Percentiles rank a stretch among this genome's conserved stretches.
These are phyloP conservation scores for sunflower (Helianthus annuus) DNA, from an alignment of 129 eudicot species.

Conservation along the genomic window DNA sequence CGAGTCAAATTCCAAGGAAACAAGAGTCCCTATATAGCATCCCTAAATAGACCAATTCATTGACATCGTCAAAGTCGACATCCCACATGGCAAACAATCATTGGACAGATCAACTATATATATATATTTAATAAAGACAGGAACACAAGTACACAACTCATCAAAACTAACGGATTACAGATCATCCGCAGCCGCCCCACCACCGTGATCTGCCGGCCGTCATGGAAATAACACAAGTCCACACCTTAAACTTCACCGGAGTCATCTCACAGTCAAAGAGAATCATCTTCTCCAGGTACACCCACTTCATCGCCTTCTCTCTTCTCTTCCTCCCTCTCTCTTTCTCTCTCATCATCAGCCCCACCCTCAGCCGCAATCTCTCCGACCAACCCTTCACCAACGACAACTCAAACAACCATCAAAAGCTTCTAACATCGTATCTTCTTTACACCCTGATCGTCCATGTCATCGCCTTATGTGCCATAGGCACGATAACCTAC, in stretches of 20 bases:
- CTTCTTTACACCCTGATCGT: neutral
- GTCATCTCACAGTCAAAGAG: neutral
- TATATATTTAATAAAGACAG: too few relatives aligned
- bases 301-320: neutral
- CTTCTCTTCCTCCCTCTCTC: conserved; percentile 2
- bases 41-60: too few relatives aligned
- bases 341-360: neutral
- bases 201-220: neutral
- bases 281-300: neutral
- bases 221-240: neutral
- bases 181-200: neutral
- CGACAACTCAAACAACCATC: neutral
- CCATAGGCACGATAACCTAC: conserved; percentile 1
- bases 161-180: too few relatives aligned
- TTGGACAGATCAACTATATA: too few relatives aligned
- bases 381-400: neutral
- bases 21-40: too few relatives aligned
- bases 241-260: neutral
- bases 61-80: too few relatives aligned
- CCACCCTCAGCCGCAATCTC: neutral
- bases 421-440: neutral
- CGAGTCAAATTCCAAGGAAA: too few relatives aligned
- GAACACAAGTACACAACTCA: too few relatives aligned
- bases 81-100: too few relatives aligned
- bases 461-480: neutral